These are phyloP conservation scores for Nemania serpens DNA, from an alignment of 2,329 filamentous ascomycete species.

Conservation along the genomic window DNA sequence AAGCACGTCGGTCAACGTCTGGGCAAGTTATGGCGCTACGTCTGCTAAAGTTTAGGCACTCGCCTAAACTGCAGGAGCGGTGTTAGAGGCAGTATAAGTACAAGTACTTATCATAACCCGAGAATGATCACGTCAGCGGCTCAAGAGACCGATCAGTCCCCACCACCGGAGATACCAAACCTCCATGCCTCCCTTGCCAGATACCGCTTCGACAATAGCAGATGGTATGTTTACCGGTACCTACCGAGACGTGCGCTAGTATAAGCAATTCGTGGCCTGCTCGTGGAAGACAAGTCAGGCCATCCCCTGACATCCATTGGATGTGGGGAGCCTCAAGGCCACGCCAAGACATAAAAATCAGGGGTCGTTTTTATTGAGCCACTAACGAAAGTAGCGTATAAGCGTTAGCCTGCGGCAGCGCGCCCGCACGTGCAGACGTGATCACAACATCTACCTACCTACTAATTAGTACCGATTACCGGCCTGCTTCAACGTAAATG, in stretches of 20 bases:
- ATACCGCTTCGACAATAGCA: not conserved
- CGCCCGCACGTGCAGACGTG: constrained; percentile 16
- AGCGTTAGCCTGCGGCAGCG: constrained; percentile 14
- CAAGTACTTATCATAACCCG: not conserved
- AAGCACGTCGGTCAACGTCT: too few species aligned
- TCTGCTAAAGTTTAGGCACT: too few species aligned
- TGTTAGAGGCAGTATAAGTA: too few species aligned
- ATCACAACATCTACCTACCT: too few species aligned
- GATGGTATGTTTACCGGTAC: too few species aligned
- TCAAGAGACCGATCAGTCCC: not conserved
- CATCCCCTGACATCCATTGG: constrained; percentile 5
- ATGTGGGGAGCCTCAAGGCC: constrained; percentile 18
- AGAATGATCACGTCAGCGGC: constrained; percentile 11
- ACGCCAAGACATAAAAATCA: not conserved
- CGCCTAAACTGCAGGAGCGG: not conserved
- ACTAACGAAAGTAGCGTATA: not conserved
- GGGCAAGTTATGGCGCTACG: too few species aligned
- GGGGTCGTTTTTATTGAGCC: not conserved
- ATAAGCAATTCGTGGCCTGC: too few species aligned
- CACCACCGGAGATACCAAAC: too few species aligned
- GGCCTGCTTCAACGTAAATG: too few species aligned
- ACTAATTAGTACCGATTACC: too few species aligned
- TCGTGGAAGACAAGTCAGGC: constrained; percentile 8
- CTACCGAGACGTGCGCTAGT: too few species aligned
- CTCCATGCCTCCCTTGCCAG: too few species aligned